Conservation (phyloP, 768 basidiomycete genomes). For the Sutorius australiensis region DNA sequence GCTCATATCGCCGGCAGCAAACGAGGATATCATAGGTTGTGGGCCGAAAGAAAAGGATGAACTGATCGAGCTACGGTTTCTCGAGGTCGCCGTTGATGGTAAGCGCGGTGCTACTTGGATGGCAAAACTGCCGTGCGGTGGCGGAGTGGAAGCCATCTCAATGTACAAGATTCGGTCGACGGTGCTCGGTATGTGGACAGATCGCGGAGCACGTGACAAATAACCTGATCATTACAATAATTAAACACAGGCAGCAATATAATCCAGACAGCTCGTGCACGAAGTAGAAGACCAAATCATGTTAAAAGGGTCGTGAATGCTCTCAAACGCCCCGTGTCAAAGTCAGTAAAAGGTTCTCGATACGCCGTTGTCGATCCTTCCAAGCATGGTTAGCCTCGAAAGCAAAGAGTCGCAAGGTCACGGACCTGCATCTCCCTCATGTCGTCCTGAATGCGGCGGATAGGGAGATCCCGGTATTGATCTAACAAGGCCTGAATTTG, state of each 20-base stretch:
- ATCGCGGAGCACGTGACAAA: conserved; percentile 20
- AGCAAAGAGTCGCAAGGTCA: neutral
- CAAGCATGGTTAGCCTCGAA: conserved; percentile 1
- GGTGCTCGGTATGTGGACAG: neutral
- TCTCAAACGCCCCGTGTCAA: conserved; percentile 58
- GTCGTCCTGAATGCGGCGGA: conserved; percentile 66
- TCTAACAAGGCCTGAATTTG: conserved; percentile 62
- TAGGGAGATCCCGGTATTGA: conserved; percentile 59
- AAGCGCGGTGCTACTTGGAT: conserved; percentile 48
- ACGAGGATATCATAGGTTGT: conserved; percentile 68
- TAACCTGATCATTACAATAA: neutral
- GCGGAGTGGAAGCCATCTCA: conserved; percentile 45
- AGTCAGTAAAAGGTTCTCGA: conserved; percentile 66
- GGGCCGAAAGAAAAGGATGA: conserved; percentile 85
- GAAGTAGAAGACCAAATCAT: neutral
- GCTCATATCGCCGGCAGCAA: conserved; percentile 61
- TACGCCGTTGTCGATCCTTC: conserved; percentile 72
- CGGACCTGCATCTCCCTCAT: conserved; percentile 79
- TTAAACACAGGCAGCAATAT: neutral
- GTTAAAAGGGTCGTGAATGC: neutral
- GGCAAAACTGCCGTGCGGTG: conserved; percentile 40
- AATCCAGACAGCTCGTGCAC: neutral
- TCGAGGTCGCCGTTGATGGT: conserved; percentile 51
- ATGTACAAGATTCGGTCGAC: neutral
- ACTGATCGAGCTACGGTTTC: conserved; percentile 66